Evolutionary conservation across 352 stramenopile species (phyloP).

Genomic region (Globisporangium recalcitrans): DNA sequence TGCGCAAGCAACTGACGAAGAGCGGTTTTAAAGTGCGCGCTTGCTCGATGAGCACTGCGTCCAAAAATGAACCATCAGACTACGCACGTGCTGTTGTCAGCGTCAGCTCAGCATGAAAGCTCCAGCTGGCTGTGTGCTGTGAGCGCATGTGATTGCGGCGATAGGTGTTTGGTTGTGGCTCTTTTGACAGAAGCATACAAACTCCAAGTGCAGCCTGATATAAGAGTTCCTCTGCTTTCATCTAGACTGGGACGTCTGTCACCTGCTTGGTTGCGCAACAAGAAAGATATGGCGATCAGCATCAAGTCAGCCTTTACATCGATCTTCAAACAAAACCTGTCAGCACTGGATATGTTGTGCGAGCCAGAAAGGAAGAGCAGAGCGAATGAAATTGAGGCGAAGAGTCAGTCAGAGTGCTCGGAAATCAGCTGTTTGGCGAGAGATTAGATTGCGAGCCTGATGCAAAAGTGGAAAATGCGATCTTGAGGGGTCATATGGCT

Average conservation of each 20-base stretch:
- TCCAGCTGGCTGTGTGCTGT: background rate
- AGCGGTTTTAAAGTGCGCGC: background rate
- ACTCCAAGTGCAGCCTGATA: background rate
- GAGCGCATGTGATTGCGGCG: background rate
- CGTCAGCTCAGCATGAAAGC: background rate
- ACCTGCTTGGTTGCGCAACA: background rate
- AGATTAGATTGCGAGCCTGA: background rate
- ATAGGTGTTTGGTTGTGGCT: background rate
- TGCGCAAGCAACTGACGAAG: constrained; percentile 7
- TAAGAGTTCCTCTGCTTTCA: background rate
- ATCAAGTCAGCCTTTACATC: constrained; percentile 3
- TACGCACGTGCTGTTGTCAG: background rate
- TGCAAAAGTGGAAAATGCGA: background rate
- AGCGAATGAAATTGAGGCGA: constrained; percentile 1
- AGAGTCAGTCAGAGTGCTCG: background rate
- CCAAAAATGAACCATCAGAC: background rate
- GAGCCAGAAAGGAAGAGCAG: too few relatives aligned
- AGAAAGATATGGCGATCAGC: background rate
- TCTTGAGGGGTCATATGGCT: background rate
- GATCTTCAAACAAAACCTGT: background rate
- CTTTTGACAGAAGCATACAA: constrained; percentile 3
- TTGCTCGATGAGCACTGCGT: background rate
- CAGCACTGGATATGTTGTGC: too few relatives aligned
- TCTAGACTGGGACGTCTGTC: background rate
- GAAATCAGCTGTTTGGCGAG: constrained; percentile 2